A percentile compares a stretch with the other conserved stretches of the same genome.
Evolutionary conservation across 2,329 filamentous ascomycete genomes (phyloP).

Genomic region (Sclerotinia spermophila): DNA sequence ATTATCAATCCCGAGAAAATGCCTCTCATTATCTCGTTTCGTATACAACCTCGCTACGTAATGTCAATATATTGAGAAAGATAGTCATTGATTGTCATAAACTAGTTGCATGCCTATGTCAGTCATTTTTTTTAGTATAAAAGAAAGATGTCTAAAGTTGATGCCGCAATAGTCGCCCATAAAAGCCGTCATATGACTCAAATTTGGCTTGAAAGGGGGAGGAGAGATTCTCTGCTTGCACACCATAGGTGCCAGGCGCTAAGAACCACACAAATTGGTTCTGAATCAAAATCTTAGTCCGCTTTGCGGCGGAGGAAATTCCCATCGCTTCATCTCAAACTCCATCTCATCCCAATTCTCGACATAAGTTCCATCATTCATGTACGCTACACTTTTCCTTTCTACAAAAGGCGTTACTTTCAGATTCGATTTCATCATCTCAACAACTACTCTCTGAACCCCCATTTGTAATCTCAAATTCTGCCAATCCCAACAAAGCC

Average conservation of each 20-base stretch:
- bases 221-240: neutral
- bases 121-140: no score
- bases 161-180: neutral
- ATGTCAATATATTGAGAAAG: neutral
- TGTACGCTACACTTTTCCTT: slow-evolving; percentile 13
- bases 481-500: slow-evolving; percentile 31
- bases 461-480: slow-evolving; percentile 28
- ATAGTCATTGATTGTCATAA: no score
- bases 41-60: neutral
- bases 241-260: neutral
- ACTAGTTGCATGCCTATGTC: neutral
- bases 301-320: neutral
- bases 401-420: slow-evolving; percentile 21
- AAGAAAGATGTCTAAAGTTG: neutral
- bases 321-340: fast-evolving
- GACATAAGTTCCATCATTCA: neutral
- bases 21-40: neutral
- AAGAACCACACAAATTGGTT: neutral
- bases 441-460: slow-evolving; percentile 21
- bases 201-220: neutral
- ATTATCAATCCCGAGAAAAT: neutral
- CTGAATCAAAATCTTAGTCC: neutral
- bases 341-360: neutral
- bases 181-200: neutral
- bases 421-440: slow-evolving; percentile 22